Base-by-base conservation (phyloP, 2,329 filamentous ascomycete species). In the Calonectria hongkongensis region DNA sequence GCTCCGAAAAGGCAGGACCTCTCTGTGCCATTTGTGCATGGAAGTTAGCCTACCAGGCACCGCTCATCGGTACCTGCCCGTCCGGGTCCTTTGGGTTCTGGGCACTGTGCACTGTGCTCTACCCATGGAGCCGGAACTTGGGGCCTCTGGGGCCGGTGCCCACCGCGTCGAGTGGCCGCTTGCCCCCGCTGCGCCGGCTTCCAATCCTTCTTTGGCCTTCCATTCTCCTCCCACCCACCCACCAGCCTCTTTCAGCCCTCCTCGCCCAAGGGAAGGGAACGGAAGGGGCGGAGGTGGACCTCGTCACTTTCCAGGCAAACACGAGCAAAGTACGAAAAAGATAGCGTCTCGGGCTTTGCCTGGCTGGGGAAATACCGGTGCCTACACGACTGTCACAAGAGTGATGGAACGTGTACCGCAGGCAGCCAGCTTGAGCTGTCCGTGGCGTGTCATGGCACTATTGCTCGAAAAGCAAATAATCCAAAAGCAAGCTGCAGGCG, bases 11-110 rank as follows among this genome's bases (percentile, higher is more conserved):
- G 36, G 33, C 54, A 60, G 51, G 48, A 56, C 48, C 27, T 43
- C 45, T 62, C 56, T 21, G 54, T 62, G 33, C 54, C 45, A 39
- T 68, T 21, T 16, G 39, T 33, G 33, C 36, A n/a, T 60, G 21
- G 50, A 36, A 43, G 64, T 33, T 51, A 41, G 45, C 43, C 51
- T 66, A 66, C 47, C 43, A 51, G 33, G 18, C 16, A 66, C 41
- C 33, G 27, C 47, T 27, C 45, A 50, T 39, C 48, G 63, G 63
- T 71, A 66, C 69, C 54, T 66, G 63, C 62, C 63, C 65, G 43
- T 48, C 27, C 28, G 18, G 50, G 50, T 48, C 39, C 39, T 47
- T 36, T 10, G 33, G n/a, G 18, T 39, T 56, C 25, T 66, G 62
- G 63, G 65, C 54, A 66, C 69, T 66, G 69, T 66, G 69, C 33